Evolutionary conservation across 345 rosid species (phyloP), one percentile per base, ranked within the genome.

Genomic region (Durio zibethinus): DNA sequence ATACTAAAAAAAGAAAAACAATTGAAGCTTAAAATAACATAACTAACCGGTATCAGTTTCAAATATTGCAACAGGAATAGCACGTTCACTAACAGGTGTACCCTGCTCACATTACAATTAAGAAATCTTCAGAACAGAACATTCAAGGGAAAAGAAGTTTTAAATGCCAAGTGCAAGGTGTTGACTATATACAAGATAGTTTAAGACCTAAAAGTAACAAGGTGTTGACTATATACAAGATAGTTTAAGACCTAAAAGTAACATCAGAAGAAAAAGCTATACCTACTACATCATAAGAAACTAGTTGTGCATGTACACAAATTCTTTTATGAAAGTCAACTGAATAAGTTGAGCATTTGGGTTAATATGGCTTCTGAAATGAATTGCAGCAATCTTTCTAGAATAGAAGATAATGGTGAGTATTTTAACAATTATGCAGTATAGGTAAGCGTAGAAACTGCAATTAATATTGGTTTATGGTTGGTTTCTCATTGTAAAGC

Each of bases 51-150:
- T 53, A 60, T 95, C 89, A 33, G 96, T 89, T 88, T 88, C 94
- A 83, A 95, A 95, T 86, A 95, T 93, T 77, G 99, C 97, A 82
- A 95, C 98, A 76, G 99, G 99, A 84, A 95, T 89, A 85, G 99
- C 99, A 77, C 99, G 98, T 81, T 95, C 99, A 36, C 99, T 95
- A 70, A 95, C 99, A 76, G 99, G 94, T 59, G 93, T 85, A 72
- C 98, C 99, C 99, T 93, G 88, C 79, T 79, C 85, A 83, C 27
- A 79, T 73, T 72, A 83, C 74, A 65, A 73, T 75, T 80, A 79
- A 35, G 50, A 66, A 78, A 65, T 76, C 29, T 48, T 68, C 56
- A 72, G 50, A 80, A 52, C 48, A 16, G 7, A 56, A 73, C 53
- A 73, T 56, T 38, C 35, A 29, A 35, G 52, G 21, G 2, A 35